Evolutionary conservation across 148 eudicot genomes (phyloP).

Genomic region (Selenicereus undatus): DNA sequence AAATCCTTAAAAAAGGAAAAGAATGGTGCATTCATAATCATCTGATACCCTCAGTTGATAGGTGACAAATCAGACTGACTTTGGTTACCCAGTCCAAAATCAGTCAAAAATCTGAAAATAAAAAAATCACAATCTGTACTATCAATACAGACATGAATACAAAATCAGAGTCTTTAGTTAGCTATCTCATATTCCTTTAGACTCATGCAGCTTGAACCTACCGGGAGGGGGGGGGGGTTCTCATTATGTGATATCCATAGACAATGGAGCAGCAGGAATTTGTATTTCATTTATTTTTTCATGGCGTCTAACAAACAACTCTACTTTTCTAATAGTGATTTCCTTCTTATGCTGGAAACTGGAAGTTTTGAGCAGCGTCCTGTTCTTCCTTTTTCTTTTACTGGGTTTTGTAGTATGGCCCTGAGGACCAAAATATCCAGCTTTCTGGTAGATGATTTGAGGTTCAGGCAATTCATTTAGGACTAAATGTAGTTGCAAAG

Average conservation of each 20-base stretch:
- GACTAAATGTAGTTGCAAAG: background rate
- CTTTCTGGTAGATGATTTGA: background rate
- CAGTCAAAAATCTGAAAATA: too few relatives aligned
- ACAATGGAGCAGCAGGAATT: background rate
- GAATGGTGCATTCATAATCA: too few relatives aligned
- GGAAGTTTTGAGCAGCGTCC: background rate
- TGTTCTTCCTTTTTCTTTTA: too few relatives aligned
- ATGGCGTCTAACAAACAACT: background rate
- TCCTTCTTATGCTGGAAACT: background rate
- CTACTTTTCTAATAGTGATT: background rate
- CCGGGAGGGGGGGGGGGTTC: background rate
- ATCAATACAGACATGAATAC: too few relatives aligned
- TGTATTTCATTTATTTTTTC: background rate
- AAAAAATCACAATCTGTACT: too few relatives aligned
- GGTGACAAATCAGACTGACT: too few relatives aligned
- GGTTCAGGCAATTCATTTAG: background rate
- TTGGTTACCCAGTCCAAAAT: too few relatives aligned
- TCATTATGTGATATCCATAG: background rate
- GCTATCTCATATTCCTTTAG: background rate
- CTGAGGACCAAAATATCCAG: background rate
- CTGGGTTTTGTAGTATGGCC: background rate
- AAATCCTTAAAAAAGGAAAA: too few relatives aligned
- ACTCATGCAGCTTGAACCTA: background rate
- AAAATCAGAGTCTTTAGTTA: too few relatives aligned
- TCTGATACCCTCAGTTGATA: too few relatives aligned